Conservation (phyloP, 208 protist species). For the Crithidia sp. region DNA sequence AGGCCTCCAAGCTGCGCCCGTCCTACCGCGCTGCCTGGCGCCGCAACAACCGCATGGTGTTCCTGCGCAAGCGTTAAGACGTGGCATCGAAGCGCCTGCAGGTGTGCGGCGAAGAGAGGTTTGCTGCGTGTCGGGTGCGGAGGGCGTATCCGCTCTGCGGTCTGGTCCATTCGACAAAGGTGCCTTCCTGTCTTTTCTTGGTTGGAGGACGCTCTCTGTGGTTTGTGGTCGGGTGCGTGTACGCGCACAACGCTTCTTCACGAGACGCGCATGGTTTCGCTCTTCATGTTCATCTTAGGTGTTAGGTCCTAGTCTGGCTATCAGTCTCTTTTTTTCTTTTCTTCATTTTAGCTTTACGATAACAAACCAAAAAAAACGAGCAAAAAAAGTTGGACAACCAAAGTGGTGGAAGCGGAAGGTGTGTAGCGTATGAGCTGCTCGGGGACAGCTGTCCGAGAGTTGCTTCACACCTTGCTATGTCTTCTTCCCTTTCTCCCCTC, state of each 20-base stretch:
- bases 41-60: constrained; percentile 96
- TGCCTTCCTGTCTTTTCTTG: background rate
- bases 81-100: background rate
- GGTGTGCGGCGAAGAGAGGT: background rate
- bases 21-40: constrained; percentile 98
- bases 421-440: constrained; percentile 3
- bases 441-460: too few relatives aligned
- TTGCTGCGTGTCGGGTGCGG: background rate
- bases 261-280: background rate
- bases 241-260: background rate
- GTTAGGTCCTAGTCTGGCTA: constrained; percentile 9
- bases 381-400: background rate
- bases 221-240: too few relatives aligned
- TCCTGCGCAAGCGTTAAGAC: constrained; percentile 91
- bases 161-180: background rate
- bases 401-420: background rate
- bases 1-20: constrained; percentile 95
- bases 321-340: constrained; percentile 27
- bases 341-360: constrained; percentile 18
- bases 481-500: background rate
- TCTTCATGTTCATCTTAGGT: background rate
- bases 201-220: too few relatives aligned
- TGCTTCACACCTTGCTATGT: too few relatives aligned
- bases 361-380: constrained; percentile 9
- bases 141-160: too few relatives aligned